phyloP scores from a whole-genome alignment of 2,329 filamentous ascomycete species.

The Ophiocordyceps sinensis region DNA sequence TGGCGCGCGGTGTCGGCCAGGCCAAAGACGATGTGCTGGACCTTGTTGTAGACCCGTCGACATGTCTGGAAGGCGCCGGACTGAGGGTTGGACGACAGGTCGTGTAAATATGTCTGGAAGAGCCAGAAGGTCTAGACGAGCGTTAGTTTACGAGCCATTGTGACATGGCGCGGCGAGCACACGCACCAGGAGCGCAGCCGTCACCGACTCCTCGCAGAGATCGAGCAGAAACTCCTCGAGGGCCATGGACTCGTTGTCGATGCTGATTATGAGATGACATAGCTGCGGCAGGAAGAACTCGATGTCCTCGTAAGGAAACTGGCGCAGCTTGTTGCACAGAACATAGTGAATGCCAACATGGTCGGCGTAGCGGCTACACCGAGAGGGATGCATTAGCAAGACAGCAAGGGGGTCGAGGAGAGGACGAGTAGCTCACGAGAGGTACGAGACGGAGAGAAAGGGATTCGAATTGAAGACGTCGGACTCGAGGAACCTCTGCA shows the following conservation, averaged over 20 bases:
- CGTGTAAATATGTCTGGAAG: slow-evolving; percentile 77
- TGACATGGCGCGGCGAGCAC: not conserved
- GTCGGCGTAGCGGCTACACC: slow-evolving; percentile 64
- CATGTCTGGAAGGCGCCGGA: slow-evolving; percentile 70
- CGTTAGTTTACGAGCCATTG: slow-evolving; percentile 7
- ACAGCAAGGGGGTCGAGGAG: too few species aligned
- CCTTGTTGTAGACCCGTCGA: slow-evolving; percentile 73
- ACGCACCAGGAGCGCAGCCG: slow-evolving; percentile 65
- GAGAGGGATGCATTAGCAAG: not conserved
- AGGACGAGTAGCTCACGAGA: slow-evolving; percentile 48
- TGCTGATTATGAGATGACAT: slow-evolving; percentile 76
- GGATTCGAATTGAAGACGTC: slow-evolving; percentile 89
- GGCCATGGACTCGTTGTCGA: slow-evolving; percentile 85
- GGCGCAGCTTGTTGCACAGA: slow-evolving; percentile 74
- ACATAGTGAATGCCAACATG: slow-evolving; percentile 85
- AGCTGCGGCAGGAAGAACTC: slow-evolving; percentile 84
- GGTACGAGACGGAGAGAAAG: slow-evolving; percentile 76
- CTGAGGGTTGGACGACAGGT: slow-evolving; percentile 61
- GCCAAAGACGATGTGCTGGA: slow-evolving; percentile 78
- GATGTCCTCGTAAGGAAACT: slow-evolving; percentile 82
- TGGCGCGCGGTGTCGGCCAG: slow-evolving; percentile 52
- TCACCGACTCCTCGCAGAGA: slow-evolving; percentile 76
- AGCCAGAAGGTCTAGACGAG: slow-evolving; percentile 66
- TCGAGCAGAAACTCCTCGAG: slow-evolving; percentile 78
- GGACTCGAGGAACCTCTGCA: slow-evolving; percentile 83